These are phyloP conservation scores for Hippophae tibetana DNA, from an alignment of 306 rosid species.

Conservation along the genomic window DNA sequence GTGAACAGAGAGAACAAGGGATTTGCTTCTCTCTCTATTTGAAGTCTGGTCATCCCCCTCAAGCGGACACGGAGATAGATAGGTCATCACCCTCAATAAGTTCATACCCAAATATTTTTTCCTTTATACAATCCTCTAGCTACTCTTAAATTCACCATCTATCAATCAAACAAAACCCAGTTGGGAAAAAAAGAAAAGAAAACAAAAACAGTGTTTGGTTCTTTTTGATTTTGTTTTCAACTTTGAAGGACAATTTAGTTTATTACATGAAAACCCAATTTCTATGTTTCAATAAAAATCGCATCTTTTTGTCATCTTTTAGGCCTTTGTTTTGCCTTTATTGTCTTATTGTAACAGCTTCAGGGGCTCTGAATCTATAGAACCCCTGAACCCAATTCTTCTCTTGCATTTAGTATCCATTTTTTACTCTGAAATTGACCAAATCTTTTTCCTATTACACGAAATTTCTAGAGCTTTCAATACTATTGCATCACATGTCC, in stretches of 20 bases:
- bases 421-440: not conserved
- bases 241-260: slow-evolving; percentile 9
- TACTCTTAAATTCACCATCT: not conserved
- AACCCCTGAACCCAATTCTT: not conserved
- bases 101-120: slow-evolving; percentile 8
- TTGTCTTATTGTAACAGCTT: slow-evolving; percentile 17
- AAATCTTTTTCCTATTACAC: not conserved
- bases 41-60: slow-evolving; percentile 41
- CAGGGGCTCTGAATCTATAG: slow-evolving; percentile 19
- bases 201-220: not conserved
- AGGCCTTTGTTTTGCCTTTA: slow-evolving; percentile 5
- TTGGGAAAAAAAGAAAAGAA: not conserved
- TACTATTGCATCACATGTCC: not conserved
- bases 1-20: not conserved
- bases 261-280: slow-evolving; percentile 10
- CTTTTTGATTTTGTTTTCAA: slow-evolving; percentile 13
- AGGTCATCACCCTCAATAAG: slow-evolving; percentile 20
- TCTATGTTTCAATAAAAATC: slow-evolving; percentile 21
- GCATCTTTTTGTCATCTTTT: slow-evolving; percentile 26
- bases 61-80: slow-evolving; percentile 31
- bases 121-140: not conserved
- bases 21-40: slow-evolving; percentile 31
- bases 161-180: not conserved
- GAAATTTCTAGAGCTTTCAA: not conserved
- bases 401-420: not conserved